Conservation (phyloP, 768 basidiomycete species). For the Clitopilus hobsonii region DNA sequence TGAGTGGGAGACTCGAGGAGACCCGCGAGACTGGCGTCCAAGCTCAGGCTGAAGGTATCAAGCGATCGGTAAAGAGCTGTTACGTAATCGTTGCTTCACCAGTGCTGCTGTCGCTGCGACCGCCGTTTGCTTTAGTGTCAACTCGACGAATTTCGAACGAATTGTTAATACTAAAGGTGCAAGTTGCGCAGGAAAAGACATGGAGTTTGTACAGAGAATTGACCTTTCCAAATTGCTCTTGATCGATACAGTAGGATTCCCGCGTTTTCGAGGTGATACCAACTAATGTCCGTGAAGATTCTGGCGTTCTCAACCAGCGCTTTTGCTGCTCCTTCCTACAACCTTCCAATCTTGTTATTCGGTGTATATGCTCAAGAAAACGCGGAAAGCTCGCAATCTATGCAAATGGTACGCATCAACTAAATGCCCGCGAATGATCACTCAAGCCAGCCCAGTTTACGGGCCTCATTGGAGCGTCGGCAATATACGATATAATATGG, state of each 20-base stretch:
- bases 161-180: too few species aligned
- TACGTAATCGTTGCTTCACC: too few species aligned
- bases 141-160: too few species aligned
- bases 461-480: slow-evolving; percentile 54
- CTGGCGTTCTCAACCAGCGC: slow-evolving; percentile 46
- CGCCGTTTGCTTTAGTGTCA: too few species aligned
- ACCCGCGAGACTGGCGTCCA: not conserved
- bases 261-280: not conserved
- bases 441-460: slow-evolving; percentile 47
- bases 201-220: slow-evolving; percentile 68
- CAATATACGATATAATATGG: slow-evolving; percentile 71
- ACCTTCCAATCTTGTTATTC: slow-evolving; percentile 80
- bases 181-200: slow-evolving; percentile 11
- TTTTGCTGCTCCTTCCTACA: slow-evolving; percentile 63
- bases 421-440: not conserved
- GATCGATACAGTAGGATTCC: slow-evolving; percentile 49
- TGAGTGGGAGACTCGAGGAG: not conserved
- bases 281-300: not conserved
- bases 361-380: slow-evolving; percentile 71
- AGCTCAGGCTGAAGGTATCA: not conserved
- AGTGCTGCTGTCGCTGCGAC: too few species aligned
- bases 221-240: slow-evolving; percentile 70
- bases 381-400: slow-evolving; percentile 55
- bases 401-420: slow-evolving; percentile 48
- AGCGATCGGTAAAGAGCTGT: too few species aligned